phyloP scores from a whole-genome alignment of 345 rosid genomes.

The Cardamine occulta region DNA sequence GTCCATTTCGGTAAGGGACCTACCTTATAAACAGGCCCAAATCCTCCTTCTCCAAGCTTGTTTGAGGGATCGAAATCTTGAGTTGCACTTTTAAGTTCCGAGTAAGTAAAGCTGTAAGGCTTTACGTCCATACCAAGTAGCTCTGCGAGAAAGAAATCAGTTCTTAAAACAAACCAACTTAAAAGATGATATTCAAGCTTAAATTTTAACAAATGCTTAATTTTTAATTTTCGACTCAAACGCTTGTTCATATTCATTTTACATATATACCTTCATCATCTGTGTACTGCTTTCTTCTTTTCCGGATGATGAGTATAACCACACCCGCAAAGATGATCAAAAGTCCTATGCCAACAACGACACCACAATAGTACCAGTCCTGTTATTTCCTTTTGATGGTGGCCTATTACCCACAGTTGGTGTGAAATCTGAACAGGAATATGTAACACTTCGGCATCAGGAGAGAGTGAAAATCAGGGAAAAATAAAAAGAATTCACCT shows the following conservation, averaged over 20 bases:
- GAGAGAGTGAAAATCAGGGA: too few relatives aligned
- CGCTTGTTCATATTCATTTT: not conserved
- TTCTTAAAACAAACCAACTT: not conserved
- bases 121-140: slow-evolving; percentile 51
- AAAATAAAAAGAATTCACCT: too few relatives aligned
- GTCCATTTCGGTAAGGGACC: not conserved
- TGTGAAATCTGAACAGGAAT: slow-evolving; percentile 56
- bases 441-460: too few relatives aligned
- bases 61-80: slow-evolving; percentile 57
- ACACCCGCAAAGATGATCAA: slow-evolving; percentile 37
- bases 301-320: slow-evolving; percentile 41
- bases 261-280: slow-evolving; percentile 58
- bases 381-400: slow-evolving; percentile 34
- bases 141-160: slow-evolving; percentile 41
- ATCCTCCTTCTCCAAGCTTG: slow-evolving; percentile 81
- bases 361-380: slow-evolving; percentile 41
- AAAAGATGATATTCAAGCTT: slow-evolving; percentile 12
- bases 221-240: not conserved
- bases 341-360: slow-evolving; percentile 25
- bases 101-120: slow-evolving; percentile 60
- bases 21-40: slow-evolving; percentile 73
- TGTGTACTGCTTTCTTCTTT: slow-evolving; percentile 37
- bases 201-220: not conserved
- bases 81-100: slow-evolving; percentile 63
- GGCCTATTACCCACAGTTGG: slow-evolving; percentile 59